Conservation (phyloP, 371 early-diverging fungal genomes). For the Furculomyces boomerangus region DNA sequence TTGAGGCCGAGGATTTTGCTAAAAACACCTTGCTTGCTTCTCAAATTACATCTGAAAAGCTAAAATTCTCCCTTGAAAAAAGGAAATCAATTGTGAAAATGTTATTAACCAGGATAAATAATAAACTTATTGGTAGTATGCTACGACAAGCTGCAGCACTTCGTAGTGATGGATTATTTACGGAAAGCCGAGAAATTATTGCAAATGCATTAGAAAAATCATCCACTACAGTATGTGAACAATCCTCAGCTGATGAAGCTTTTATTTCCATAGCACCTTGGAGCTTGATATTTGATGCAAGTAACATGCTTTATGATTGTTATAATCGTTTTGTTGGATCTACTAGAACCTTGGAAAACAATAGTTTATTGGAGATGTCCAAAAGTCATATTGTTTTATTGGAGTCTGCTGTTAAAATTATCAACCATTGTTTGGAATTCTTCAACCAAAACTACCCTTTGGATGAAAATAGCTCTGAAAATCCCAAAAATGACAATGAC, state of each 20-base stretch:
- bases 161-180: background rate
- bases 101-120: background rate
- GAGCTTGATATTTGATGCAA: background rate
- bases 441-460: too few species aligned
- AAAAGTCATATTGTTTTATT: too few species aligned
- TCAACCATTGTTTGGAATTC: too few species aligned
- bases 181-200: background rate
- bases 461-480: too few species aligned
- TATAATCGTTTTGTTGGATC: background rate
- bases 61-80: background rate
- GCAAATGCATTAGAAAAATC: background rate
- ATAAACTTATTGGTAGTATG: background rate
- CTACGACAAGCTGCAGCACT: background rate
- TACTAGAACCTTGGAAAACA: background rate
- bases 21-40: background rate
- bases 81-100: background rate
- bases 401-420: too few species aligned
- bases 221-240: background rate
- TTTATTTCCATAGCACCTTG: background rate
- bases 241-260: background rate
- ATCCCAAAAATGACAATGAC: background rate
- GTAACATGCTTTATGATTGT: background rate
- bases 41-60: background rate
- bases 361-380: background rate
- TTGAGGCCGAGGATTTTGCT: background rate